Evolutionary conservation across 2,329 filamentous ascomycete species (phyloP), one percentile per base, ranked within the genome.

Genomic region (Alternaria angustiovoidea): DNA sequence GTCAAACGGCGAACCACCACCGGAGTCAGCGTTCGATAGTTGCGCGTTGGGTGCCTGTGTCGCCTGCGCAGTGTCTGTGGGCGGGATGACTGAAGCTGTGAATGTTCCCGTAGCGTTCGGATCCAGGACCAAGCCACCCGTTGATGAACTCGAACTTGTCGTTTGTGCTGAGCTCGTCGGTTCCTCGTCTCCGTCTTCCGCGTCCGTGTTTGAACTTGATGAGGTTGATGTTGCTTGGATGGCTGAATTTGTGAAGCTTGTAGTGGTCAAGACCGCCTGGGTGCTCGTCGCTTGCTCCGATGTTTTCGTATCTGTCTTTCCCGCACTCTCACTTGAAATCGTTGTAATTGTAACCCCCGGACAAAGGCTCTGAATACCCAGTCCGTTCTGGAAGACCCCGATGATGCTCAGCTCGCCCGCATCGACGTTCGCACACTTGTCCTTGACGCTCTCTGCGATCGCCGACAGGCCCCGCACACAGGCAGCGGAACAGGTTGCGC

Each of bases 1-100:
- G 61, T 82, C 81, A 59, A 83, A 83, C 5, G 81, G 81, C 53
- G 78, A 81, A n/a, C 81, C 81, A 16, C 81, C 80, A 20, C 80
- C 80, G 12, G 76, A 79, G 26, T 76, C 73, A 20, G 72, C 63
- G 51, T 73, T 78, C 9, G 73, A 74, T 18, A 75, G 72, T 57
- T 80, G 75, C 16, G 67, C 65, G 34, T 67, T 75, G 7, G 69
- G 58, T n/a, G 66, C 65, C 55, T 38, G 62, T 54, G 38, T 49
- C 39, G 61, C 41, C 16, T 48, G 49, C 20, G 39, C 56, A 18
- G 61, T 54, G 42, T 48, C 36, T 8, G 65, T 63, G n/a, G 68
- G 60, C 14, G 51, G 49, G 12, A 44, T 54, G 16, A 49, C 49
- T 39, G 41, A 44, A 5, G 53, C 53, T 9, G 65, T 57, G 7